phyloP scores from a whole-genome alignment of 2,329 filamentous ascomycete species.

The Sodiomyces alkalinus region DNA sequence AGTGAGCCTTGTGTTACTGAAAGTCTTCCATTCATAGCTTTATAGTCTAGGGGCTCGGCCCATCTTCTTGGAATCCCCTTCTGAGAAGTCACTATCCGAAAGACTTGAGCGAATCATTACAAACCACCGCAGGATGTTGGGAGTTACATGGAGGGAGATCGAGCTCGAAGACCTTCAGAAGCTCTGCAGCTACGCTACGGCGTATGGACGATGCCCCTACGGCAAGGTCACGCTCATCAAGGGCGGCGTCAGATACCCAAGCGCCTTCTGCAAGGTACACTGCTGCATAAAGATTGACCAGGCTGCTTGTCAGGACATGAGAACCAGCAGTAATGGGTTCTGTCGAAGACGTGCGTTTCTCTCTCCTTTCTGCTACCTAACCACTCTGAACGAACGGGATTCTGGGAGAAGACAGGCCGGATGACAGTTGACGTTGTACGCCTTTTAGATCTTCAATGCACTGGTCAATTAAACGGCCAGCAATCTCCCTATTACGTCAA shows the following conservation, averaged over 20 bases:
- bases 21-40: too few relatives aligned
- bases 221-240: slow-evolving; percentile 4
- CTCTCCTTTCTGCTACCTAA: too few relatives aligned
- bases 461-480: slow-evolving; percentile 3
- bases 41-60: too few relatives aligned
- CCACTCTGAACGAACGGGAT: neutral
- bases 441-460: slow-evolving; percentile 4
- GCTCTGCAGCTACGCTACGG: slow-evolving; percentile 5
- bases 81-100: too few relatives aligned
- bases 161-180: slow-evolving; percentile 3
- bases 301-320: slow-evolving; percentile 5
- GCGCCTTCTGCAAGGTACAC: slow-evolving; percentile 6
- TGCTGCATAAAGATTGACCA: slow-evolving; percentile 7
- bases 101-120: too few relatives aligned
- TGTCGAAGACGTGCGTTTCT: slow-evolving; percentile 4
- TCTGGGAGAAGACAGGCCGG: too few relatives aligned
- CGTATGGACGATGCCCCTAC: slow-evolving; percentile 4
- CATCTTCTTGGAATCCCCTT: too few relatives aligned
- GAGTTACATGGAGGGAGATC: slow-evolving; percentile 2
- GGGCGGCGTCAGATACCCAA: slow-evolving; percentile 2
- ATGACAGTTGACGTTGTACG: too few relatives aligned
- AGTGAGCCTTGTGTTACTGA: too few relatives aligned
- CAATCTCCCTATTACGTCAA: slow-evolving; percentile 7
- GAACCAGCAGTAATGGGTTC: slow-evolving; percentile 4
- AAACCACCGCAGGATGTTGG: slow-evolving; percentile 3